Conservation (phyloP, 371 early-diverging fungal genomes). For the Mortierella polycephala region DNA sequence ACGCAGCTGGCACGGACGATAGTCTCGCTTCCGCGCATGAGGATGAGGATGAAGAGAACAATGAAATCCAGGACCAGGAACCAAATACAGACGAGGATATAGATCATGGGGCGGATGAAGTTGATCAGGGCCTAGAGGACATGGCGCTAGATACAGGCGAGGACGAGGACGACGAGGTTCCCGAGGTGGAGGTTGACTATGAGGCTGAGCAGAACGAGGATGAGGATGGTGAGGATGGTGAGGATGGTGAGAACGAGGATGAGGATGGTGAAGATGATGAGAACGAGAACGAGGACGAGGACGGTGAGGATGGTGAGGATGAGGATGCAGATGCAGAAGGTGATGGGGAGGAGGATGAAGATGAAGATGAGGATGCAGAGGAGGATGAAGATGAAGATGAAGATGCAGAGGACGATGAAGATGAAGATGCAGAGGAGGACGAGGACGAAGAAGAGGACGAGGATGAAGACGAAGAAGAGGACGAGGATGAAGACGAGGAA, state of each 20-base stretch:
- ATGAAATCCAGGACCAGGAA: not conserved
- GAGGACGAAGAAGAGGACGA: not conserved
- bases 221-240: slow-evolving; percentile 9
- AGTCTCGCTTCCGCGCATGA: not conserved
- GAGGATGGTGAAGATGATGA: slow-evolving; percentile 9
- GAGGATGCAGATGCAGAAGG: slow-evolving; percentile 7
- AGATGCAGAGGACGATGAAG: slow-evolving; percentile 12
- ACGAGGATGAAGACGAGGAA: slow-evolving; percentile 1
- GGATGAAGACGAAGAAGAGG: not conserved
- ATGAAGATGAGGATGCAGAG: slow-evolving; percentile 2
- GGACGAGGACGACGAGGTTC: slow-evolving; percentile 14
- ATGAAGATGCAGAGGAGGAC: slow-evolving; percentile 7
- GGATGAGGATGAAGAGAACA: not conserved
- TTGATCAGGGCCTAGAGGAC: slow-evolving; percentile 36
- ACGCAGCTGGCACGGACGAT: slow-evolving; percentile 14
- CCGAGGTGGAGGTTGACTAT: slow-evolving; percentile 43
- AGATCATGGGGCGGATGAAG: slow-evolving; percentile 12
- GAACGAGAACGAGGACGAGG: slow-evolving; percentile 9
- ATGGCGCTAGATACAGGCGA: slow-evolving; percentile 22
- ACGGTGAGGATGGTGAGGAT: slow-evolving; percentile 6
- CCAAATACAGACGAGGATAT: not conserved
- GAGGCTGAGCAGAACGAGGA: slow-evolving; percentile 13
- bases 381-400: not conserved
- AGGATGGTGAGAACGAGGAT: slow-evolving; percentile 7
- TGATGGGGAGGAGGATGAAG: slow-evolving; percentile 1